These are phyloP conservation scores for Barnettozyma wickerhamii DNA, from an alignment of 805 yeast species.

Conservation along the genomic window DNA sequence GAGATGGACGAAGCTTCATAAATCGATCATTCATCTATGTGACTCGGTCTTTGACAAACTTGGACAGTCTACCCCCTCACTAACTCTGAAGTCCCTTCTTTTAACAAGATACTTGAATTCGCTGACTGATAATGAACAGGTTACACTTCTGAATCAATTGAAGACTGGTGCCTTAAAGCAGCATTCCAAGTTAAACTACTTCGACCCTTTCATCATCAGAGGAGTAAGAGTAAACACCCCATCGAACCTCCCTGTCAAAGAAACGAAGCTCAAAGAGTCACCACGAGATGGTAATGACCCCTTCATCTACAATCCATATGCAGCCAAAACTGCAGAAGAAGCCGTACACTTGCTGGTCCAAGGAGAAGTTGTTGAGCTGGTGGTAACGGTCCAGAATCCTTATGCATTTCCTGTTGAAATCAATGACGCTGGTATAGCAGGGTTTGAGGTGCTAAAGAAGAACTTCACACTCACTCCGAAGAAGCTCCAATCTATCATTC, in stretches of 20 bases:
- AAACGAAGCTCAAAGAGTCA: slow-evolving; percentile 3
- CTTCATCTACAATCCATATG: slow-evolving; percentile 56
- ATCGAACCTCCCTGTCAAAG: slow-evolving; percentile 22
- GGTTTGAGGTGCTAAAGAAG: slow-evolving; percentile 26
- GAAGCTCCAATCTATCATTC: slow-evolving; percentile 33
- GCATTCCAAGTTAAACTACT: slow-evolving; percentile 40
- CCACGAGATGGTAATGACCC: slow-evolving; percentile 28
- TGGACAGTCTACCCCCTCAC: slow-evolving; percentile 39
- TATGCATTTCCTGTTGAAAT: slow-evolving; percentile 69
- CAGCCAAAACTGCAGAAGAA: slow-evolving; percentile 15
- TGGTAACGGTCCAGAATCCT: slow-evolving; percentile 68
- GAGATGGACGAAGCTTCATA: slow-evolving; percentile 56
- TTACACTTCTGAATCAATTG: slow-evolving; percentile 32
- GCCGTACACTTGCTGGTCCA: slow-evolving; percentile 40
- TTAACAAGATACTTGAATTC: slow-evolving; percentile 53
- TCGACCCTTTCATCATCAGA: slow-evolving; percentile 71
- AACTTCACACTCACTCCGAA: slow-evolving; percentile 36
- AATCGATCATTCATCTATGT: slow-evolving; percentile 48
- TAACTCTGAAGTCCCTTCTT: slow-evolving; percentile 47
- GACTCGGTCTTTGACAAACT: slow-evolving; percentile 49
- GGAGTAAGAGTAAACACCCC: slow-evolving; percentile 35
- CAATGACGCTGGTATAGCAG: slow-evolving; percentile 38
- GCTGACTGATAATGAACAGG: slow-evolving; percentile 56
- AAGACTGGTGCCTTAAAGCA: slow-evolving; percentile 21
- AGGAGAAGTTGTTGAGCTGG: slow-evolving; percentile 59